phyloP scores from a whole-genome alignment of 352 stramenopile genomes.

The Pythium brachiatum region DNA sequence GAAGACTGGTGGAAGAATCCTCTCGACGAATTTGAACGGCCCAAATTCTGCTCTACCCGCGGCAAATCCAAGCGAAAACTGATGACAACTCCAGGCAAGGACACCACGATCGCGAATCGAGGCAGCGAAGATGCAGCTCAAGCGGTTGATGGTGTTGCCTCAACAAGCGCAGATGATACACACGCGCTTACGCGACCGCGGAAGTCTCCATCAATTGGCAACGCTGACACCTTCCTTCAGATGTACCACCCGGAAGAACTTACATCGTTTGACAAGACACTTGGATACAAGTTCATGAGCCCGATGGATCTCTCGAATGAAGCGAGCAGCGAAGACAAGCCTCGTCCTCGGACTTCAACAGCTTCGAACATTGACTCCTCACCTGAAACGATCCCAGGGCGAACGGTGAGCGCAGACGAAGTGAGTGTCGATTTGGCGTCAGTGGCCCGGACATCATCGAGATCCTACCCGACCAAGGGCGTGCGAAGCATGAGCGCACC shows the following conservation, averaged over 20 bases:
- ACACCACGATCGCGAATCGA: not conserved
- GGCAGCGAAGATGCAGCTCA: not conserved
- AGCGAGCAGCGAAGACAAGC: conserved; percentile 48
- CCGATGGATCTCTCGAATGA: conserved; percentile 77
- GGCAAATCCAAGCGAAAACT: not conserved
- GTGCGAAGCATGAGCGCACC: conserved; percentile 72
- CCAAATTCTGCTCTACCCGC: conserved; percentile 5
- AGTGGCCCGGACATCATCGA: conserved; percentile 25
- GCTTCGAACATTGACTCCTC: conserved; percentile 29
- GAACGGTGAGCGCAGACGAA: conserved; percentile 38
- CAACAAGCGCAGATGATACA: not conserved
- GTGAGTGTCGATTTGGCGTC: conserved; percentile 36
- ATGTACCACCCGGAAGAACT: conserved; percentile 85
- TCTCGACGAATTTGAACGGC: conserved; percentile 66
- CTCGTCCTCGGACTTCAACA: conserved; percentile 28
- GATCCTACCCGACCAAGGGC: conserved; percentile 33
- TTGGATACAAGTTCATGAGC: conserved; percentile 87
- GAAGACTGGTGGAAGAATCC: conserved; percentile 88
- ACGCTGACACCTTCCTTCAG: conserved; percentile 76
- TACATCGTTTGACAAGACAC: conserved; percentile 82
- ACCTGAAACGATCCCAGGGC: conserved; percentile 18
- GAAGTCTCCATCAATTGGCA: conserved; percentile 28
- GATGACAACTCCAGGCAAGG: not conserved
- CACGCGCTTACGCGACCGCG: not conserved
- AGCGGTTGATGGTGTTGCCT: not conserved